Evolutionary conservation across 2,329 filamentous ascomycete genomes (phyloP), one percentile per base, ranked within the genome.

Genomic region (Neofusicoccum sp.): DNA sequence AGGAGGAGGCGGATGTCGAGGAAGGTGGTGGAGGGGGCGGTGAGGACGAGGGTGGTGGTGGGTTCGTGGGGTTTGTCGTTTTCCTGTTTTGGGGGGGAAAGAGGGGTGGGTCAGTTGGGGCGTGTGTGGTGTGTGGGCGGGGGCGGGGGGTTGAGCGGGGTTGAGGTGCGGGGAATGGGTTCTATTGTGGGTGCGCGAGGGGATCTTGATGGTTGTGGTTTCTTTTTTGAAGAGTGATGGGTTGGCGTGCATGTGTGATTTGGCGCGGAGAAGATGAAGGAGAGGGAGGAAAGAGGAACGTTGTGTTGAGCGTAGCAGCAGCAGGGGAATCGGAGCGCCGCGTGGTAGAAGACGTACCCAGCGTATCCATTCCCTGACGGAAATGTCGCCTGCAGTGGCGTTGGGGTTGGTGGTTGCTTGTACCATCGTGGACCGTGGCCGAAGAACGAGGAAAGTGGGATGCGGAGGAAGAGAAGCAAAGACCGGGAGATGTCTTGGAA

Each of bases 1-100:
- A 70, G 73, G 49, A 82, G 69, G 54, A 87, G 76, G 41, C 87
- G 82, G 24, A 89, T 69, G 67, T 89, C 87, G 38, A 89, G 82
- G 68, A 87, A 89, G 38, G 77, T 80, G 31, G 76, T 76, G 28
- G 71, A 69, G 1, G 84, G 82, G 2, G 84, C 84, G 0, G 87
- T 89, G 47, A 89, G 75, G 11, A 89, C 87, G 3, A 88, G 69
- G 0, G 87, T 89, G 1, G 80, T 82, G 0, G 87, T 89, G 14
- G 84, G 84, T 70, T 89, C 87, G 54, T 73, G 73, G n/a, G 80
- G 70, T 14, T 74, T 68, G 0, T 76, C 78, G 30, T 30, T 34
- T 4, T 34, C 57, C 61, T 62, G 36, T 3, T 49, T 30, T 9
- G 38, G 20, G 33, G 16, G 47, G 16, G 20, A n/a, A n/a, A n/a